Conservation (phyloP, 1,139 yeast species). For the Nakaseomyces kungkrabaensis region DNA sequence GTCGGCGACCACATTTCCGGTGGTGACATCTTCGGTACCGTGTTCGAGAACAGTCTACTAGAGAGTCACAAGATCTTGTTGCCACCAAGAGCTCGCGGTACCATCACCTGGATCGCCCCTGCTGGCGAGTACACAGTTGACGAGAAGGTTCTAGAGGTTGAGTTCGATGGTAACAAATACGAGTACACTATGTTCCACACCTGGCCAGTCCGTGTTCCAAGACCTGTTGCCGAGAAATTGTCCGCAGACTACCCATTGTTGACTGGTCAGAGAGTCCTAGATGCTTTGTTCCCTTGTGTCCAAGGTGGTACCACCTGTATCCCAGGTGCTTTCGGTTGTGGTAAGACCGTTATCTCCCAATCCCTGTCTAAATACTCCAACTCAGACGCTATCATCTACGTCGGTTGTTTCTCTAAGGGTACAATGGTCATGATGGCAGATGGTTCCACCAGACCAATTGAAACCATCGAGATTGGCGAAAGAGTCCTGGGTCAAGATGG, state of each 20-base stretch:
- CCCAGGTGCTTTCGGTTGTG: slow-evolving; percentile 99
- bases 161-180: slow-evolving; percentile 78
- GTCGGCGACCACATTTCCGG: slow-evolving; percentile 98
- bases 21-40: slow-evolving; percentile 93
- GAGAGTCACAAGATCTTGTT: slow-evolving; percentile 87
- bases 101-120: slow-evolving; percentile 78
- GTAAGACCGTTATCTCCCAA: slow-evolving; percentile 97
- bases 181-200: slow-evolving; percentile 92
- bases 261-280: slow-evolving; percentile 98
- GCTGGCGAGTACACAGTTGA: slow-evolving; percentile 87
- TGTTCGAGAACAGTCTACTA: slow-evolving; percentile 84
- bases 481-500: slow-evolving; percentile 38
- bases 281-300: slow-evolving; percentile 95
- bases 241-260: slow-evolving; percentile 90
- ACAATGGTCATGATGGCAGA: slow-evolving; percentile 37
- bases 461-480: slow-evolving; percentile 33
- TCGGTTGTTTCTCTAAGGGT: slow-evolving; percentile 49
- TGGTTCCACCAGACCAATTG: slow-evolving; percentile 32
- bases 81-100: slow-evolving; percentile 99
- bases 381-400: slow-evolving; percentile 91
- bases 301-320: slow-evolving; percentile 99
- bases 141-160: slow-evolving; percentile 83
- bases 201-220: slow-evolving; percentile 99
- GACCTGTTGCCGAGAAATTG: slow-evolving; percentile 92
- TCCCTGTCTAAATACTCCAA: slow-evolving; percentile 93